Evolutionary conservation across 2,329 filamentous ascomycete species (phyloP).

Genomic region (Alternaria conjuncta): DNA sequence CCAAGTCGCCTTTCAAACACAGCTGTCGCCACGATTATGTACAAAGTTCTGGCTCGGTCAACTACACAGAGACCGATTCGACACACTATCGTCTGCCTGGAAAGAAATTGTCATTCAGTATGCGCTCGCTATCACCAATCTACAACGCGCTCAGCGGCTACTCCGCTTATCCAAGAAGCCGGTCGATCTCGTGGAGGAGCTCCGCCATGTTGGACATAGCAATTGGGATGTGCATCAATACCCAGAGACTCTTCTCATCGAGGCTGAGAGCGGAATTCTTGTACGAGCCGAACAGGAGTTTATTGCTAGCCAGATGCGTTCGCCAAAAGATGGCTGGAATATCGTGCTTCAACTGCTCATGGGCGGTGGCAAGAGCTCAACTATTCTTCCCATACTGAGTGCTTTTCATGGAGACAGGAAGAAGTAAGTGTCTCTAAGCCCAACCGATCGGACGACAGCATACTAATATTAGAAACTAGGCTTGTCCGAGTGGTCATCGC

Average conservation of each 20-base stretch:
- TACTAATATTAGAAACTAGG: constrained; percentile 20
- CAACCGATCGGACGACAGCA: neutral
- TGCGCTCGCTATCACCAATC: constrained; percentile 31
- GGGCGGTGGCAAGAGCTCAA: constrained; percentile 43
- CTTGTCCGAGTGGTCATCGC: constrained; percentile 67
- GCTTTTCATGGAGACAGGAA: constrained; percentile 57
- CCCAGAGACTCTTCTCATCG: constrained; percentile 69
- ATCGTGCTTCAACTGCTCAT: constrained; percentile 45
- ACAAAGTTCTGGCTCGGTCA: constrained; percentile 35
- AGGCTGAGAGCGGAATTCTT: constrained; percentile 67
- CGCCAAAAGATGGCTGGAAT: constrained; percentile 26
- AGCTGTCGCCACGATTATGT: constrained; percentile 25
- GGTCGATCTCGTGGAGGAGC: constrained; percentile 40
- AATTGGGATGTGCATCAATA: constrained; percentile 61
- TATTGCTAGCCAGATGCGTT: constrained; percentile 65
- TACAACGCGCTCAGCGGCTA: constrained; percentile 42
- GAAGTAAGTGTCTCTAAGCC: constrained; percentile 17
- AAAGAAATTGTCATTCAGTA: constrained; percentile 29
- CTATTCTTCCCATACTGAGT: constrained; percentile 41
- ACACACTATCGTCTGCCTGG: constrained; percentile 27
- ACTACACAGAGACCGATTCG: constrained; percentile 25
- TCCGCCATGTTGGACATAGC: constrained; percentile 59
- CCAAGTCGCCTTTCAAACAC: constrained; percentile 2
- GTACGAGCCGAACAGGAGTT: constrained; percentile 66
- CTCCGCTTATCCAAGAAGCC: constrained; percentile 15